A percentile compares a stretch with the other conserved stretches of the same genome.
Evolutionary conservation across 768 basidiomycete genomes (phyloP).

Genomic region (Lactifluus echinatus): DNA sequence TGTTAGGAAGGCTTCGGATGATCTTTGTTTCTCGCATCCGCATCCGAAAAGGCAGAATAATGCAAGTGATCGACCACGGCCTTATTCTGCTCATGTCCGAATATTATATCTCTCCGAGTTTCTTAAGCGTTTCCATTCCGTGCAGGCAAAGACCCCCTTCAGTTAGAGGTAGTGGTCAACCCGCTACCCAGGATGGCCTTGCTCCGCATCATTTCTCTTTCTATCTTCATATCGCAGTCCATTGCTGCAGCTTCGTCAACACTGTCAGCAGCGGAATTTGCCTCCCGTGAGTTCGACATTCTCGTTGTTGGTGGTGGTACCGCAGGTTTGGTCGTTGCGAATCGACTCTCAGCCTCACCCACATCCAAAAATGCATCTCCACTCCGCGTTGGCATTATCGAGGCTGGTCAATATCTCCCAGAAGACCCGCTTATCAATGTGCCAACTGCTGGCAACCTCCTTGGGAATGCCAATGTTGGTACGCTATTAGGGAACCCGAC

Average conservation of each 20-base stretch:
- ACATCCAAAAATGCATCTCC: constrained; percentile 1
- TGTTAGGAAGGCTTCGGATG: too few species aligned
- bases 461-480: constrained; percentile 14
- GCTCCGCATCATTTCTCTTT: neutral
- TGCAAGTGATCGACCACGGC: too few species aligned
- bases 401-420: constrained; percentile 15
- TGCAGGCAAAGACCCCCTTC: neutral
- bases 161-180: neutral
- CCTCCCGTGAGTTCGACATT: constrained; percentile 12
- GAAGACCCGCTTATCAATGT: constrained; percentile 17
- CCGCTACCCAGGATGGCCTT: neutral
- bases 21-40: too few species aligned
- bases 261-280: constrained; percentile 12
- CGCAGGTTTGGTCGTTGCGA: constrained; percentile 16
- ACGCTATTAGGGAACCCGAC: constrained; percentile 15
- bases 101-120: neutral
- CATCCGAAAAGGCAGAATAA: too few species aligned
- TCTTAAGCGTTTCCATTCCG: neutral
- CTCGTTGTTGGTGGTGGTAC: constrained; percentile 16
- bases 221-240: neutral
- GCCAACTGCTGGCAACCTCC: constrained; percentile 18
- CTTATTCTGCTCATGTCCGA: neutral
- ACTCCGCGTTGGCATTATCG: constrained; percentile 19
- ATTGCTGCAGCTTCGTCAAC: constrained; percentile 1
- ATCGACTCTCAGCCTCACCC: constrained; percentile 16